A percentile compares a stretch with the other conserved stretches of the same genome.
Evolutionary conservation across 176 grass and related monocot species (phyloP).

Genomic region (Avena sativa): DNA sequence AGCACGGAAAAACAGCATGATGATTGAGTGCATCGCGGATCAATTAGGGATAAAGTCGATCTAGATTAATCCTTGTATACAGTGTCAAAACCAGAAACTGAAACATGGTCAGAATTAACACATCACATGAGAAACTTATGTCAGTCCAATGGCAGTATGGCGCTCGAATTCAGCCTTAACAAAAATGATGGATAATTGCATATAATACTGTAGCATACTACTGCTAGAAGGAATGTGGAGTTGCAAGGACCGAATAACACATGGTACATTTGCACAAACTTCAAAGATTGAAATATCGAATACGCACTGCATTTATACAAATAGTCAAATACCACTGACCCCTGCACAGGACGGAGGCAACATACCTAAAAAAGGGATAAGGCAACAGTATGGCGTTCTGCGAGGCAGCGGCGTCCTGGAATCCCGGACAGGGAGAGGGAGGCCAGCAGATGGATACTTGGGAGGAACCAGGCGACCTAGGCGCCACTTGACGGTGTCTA

Average conservation of each 20-base stretch:
- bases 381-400: not conserved
- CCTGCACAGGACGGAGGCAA: no score
- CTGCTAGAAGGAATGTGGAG: no score
- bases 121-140: not conserved
- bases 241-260: no score
- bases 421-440: not conserved
- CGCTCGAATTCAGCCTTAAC: not conserved
- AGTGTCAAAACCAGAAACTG: not conserved
- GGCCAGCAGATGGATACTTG: not conserved
- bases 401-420: not conserved
- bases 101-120: not conserved
- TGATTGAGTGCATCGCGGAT: not conserved
- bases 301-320: no score
- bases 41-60: not conserved
- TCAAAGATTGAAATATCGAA: no score
- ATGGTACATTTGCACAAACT: no score
- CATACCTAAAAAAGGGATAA: no score
- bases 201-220: no score
- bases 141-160: not conserved
- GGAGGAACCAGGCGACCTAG: not conserved
- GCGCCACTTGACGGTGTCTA: not conserved
- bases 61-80: not conserved
- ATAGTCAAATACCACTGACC: no score
- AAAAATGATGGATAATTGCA: not conserved
- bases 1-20: not conserved